Percentiles rank a stretch among this genome's conserved stretches.
Evolutionary conservation across 805 yeast genomes (phyloP).

Genomic region (Zygoascus tannicola): DNA sequence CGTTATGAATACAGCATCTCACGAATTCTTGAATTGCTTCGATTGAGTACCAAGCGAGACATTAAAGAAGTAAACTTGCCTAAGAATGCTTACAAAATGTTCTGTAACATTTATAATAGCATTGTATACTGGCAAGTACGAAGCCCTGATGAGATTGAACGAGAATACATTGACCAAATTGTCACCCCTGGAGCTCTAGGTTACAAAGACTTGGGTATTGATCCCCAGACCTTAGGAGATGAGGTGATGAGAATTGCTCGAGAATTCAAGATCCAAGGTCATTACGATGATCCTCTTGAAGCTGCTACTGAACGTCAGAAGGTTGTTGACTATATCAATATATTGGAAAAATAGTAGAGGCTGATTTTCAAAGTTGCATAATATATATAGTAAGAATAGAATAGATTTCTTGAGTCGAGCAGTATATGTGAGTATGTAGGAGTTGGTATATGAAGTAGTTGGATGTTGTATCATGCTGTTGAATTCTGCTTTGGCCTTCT

Average conservation of each 20-base stretch:
- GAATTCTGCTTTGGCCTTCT: too few species aligned
- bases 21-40: constrained; percentile 63
- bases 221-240: constrained; percentile 14
- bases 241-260: constrained; percentile 10
- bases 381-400: too few species aligned
- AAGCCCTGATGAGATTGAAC: constrained; percentile 65
- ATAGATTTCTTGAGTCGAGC: too few species aligned
- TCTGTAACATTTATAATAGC: constrained; percentile 32
- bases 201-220: constrained; percentile 62
- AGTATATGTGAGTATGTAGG: too few species aligned
- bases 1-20: constrained; percentile 51
- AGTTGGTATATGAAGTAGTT: too few species aligned
- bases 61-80: constrained; percentile 34
- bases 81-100: constrained; percentile 29
- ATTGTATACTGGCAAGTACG: constrained; percentile 38
- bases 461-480: too few species aligned
- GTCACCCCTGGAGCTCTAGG: constrained; percentile 53
- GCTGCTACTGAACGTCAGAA: constrained; percentile 5
- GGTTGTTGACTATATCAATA: constrained; percentile 2
- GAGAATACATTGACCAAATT: constrained; percentile 59
- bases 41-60: constrained; percentile 43
- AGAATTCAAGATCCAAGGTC: constrained; percentile 8
- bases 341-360: constrained; percentile 1
- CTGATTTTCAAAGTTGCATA: too few species aligned
- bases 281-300: constrained; percentile 4